Base-by-base conservation (phyloP, 768 basidiomycete genomes). In the Gymnopilus dilepis region DNA sequence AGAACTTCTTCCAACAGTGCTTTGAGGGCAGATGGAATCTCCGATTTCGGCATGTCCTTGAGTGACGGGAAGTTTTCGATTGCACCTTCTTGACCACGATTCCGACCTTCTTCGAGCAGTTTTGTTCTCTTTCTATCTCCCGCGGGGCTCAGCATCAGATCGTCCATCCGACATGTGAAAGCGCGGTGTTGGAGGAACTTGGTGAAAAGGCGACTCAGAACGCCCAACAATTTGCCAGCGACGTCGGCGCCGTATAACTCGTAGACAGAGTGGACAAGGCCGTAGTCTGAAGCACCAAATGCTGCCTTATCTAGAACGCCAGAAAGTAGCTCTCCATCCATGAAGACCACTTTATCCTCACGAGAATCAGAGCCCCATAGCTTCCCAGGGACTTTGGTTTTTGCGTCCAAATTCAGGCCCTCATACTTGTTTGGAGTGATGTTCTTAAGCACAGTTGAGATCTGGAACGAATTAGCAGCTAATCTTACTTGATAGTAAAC, bases 121-220 rank as follows among this genome's bases (percentile, higher is more conserved):
- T 87, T 81, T 48, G 81, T 77, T 64, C 97, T 85, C 59, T 81
- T 82, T 43, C 74, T 72, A 72, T 99, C 90, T 21, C 94, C 96
- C 58, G 88, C 85, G 0, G 86, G 83, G 6, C 95, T 98, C 51
- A 99, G 81, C 54, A 91, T 88, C 42, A 99, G 82, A 80, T 99
- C 97, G 75, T 99, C 97, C 94, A 99, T 98, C 19, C 97, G 88
- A 77, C 97, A 99, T 2, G 96, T 95, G 77, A 99, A 99, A 0
- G 95, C 97, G 41, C 95, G 91, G 69, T 95, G 93, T 69, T 99
- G 97, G 56, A 99, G 82, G 77, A 93, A 99, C 72, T 97, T 99
- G 43, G 97, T 98, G 77, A 99, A 95, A 31, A 99, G 79, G 56
- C 97, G 89, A 72, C 93, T 93, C 61, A 99, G 86, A 62, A 98